A percentile compares a stretch with the other conserved stretches of the same genome.
These are phyloP conservation scores for Cercophora samala DNA, from an alignment of 495 filamentous ascomycete genomes.

Conservation along the genomic window DNA sequence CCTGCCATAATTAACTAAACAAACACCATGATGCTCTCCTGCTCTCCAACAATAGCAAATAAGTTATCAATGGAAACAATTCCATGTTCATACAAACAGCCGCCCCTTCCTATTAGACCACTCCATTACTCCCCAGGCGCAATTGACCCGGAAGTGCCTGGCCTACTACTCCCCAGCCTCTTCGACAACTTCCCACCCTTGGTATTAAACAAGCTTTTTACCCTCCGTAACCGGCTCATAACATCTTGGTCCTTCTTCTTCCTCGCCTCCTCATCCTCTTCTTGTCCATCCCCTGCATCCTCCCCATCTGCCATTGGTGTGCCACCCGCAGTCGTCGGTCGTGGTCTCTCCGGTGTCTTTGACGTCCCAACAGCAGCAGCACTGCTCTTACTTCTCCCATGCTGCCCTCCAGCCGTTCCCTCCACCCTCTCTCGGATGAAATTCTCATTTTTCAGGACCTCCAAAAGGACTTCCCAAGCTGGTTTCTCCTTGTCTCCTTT, in stretches of 20 bases:
- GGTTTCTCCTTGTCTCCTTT: slow-evolving; percentile 32
- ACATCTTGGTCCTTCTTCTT: slow-evolving; percentile 55
- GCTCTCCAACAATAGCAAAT: not conserved
- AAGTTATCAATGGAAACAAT: not conserved
- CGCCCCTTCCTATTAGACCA: not conserved
- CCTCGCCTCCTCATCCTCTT: slow-evolving; percentile 40
- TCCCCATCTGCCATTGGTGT: slow-evolving; percentile 14
- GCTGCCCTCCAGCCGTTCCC: not conserved
- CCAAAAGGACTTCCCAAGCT: slow-evolving; percentile 46
- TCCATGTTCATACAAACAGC: not conserved
- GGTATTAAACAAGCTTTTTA: slow-evolving; percentile 57
- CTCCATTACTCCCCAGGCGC: slow-evolving; percentile 14
- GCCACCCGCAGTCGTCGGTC: slow-evolving; percentile 20
- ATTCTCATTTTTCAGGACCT: slow-evolving; percentile 44
- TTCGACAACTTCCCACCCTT: slow-evolving; percentile 45
- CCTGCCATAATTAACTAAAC: not conserved
- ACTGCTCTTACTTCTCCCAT: slow-evolving; percentile 29
- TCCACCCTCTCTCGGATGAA: slow-evolving; percentile 34
- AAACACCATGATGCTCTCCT: not conserved
- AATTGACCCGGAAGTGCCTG: slow-evolving; percentile 30
- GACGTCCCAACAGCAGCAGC: slow-evolving; percentile 14
- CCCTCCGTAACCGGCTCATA: slow-evolving; percentile 51
- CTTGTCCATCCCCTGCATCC: slow-evolving; percentile 18
- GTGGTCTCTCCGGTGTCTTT: slow-evolving; percentile 20
- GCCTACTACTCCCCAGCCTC: slow-evolving; percentile 21